Evolutionary conservation across 2,329 filamentous ascomycete genomes (phyloP).

Genomic region (Diaporthe ilicicola): DNA sequence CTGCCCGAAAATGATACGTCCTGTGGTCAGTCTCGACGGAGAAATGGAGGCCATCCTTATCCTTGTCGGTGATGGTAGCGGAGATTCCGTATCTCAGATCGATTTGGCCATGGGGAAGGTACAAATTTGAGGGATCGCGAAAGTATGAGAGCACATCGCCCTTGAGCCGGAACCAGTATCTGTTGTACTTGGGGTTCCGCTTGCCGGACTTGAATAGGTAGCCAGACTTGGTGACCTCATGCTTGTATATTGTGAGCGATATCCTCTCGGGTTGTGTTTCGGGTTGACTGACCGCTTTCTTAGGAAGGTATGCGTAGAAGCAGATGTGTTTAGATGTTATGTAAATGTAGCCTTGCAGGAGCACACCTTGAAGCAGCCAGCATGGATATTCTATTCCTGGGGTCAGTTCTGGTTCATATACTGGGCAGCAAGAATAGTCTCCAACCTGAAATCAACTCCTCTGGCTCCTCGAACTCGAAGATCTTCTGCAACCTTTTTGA

Average conservation of each 20-base stretch:
- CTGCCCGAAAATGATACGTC: constrained; percentile 87
- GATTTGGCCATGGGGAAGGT: constrained; percentile 91
- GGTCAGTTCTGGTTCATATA: constrained; percentile 32
- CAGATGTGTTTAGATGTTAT: constrained; percentile 93
- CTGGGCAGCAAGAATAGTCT: neutral
- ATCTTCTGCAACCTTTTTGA: constrained; percentile 81
- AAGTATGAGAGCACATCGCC: constrained; percentile 94
- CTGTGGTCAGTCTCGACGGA: constrained; percentile 83
- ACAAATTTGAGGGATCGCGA: constrained; percentile 81
- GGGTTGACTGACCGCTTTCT: constrained; percentile 74
- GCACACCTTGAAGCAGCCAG: constrained; percentile 89
- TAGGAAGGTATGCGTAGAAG: constrained; percentile 97
- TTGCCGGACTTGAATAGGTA: constrained; percentile 89
- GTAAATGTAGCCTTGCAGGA: constrained; percentile 95
- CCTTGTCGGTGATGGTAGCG: constrained; percentile 78
- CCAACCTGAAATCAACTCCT: constrained; percentile 81
- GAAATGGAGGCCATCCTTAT: constrained; percentile 81
- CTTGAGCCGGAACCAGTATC: constrained; percentile 94
- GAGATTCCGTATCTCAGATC: constrained; percentile 92
- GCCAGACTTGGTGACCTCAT: constrained; percentile 83
- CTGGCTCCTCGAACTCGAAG: constrained; percentile 81
- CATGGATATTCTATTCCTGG: constrained; percentile 80
- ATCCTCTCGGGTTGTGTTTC: neutral
- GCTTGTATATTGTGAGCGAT: constrained; percentile 52
- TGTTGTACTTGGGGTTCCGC: constrained; percentile 85